Conservation (phyloP, 257 asterid species). For the Plantago ovata region DNA sequence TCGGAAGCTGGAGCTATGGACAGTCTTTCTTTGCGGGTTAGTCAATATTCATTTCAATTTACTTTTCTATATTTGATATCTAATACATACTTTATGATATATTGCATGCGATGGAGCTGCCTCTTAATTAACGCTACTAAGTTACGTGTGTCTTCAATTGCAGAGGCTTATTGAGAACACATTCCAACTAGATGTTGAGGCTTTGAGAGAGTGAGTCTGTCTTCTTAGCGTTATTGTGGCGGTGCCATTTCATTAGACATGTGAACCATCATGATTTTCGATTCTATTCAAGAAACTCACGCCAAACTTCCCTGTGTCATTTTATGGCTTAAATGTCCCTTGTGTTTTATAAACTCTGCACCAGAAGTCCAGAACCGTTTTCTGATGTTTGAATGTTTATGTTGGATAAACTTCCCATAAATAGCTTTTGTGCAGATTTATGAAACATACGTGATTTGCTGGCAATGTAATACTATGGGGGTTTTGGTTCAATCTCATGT, state of each 20-base stretch:
- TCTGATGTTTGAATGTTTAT: too few species aligned
- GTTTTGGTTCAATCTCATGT: too few species aligned
- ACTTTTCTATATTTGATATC: constrained; percentile 1
- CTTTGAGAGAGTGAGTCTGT: constrained; percentile 76
- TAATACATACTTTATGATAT: constrained; percentile 1
- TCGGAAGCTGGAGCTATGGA: constrained; percentile 85
- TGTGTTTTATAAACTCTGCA: too few species aligned
- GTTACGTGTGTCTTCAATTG: constrained; percentile 14
- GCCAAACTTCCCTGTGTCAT: too few species aligned
- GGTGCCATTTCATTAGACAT: background rate
- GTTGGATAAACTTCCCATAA: too few species aligned
- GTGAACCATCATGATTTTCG: background rate
- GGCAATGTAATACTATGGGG: too few species aligned
- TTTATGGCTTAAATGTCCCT: too few species aligned
- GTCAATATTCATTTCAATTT: constrained; percentile 23
- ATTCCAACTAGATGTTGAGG: constrained; percentile 78
- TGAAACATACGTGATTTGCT: too few species aligned
- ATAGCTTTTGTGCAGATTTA: too few species aligned
- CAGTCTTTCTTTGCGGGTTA: constrained; percentile 73
- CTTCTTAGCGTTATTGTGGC: constrained; percentile 2
- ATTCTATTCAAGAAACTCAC: too few species aligned
- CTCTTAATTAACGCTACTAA: constrained; percentile 5
- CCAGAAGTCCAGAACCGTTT: too few species aligned
- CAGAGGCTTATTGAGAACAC: constrained; percentile 95
- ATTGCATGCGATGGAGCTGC: constrained; percentile 3